These are phyloP conservation scores for Rugonectria rugulosa DNA, from an alignment of 2,329 filamentous ascomycete species.

Conservation along the genomic window DNA sequence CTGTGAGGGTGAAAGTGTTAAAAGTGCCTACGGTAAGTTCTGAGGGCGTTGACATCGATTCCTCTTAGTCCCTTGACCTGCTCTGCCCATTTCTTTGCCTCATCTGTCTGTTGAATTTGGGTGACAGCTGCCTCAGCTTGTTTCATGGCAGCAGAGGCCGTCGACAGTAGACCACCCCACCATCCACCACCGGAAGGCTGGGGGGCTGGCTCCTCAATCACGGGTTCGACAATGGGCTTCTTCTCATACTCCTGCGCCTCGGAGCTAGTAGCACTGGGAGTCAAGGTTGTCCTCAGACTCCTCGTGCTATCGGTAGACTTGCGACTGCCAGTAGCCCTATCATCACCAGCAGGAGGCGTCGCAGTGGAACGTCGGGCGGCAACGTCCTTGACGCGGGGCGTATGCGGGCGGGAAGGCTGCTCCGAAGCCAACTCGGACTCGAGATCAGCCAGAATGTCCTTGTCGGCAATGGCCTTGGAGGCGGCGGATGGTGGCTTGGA, in stretches of 20 bases:
- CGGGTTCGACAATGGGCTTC: conserved; percentile 56
- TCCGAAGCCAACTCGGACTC: conserved; percentile 75
- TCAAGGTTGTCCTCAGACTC: conserved; percentile 75
- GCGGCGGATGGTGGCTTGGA: conserved; percentile 58
- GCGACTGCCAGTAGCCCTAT: conserved; percentile 62
- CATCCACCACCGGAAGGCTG: conserved; percentile 71
- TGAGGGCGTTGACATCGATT: conserved; percentile 78
- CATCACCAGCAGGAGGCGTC: conserved; percentile 67
- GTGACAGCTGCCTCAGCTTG: conserved; percentile 92
- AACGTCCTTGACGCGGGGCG: conserved; percentile 73
- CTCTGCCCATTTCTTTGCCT: conserved; percentile 94
- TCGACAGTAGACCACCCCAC: conserved; percentile 88
- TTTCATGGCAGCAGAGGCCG: conserved; percentile 85
- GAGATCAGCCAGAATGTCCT: conserved; percentile 87
- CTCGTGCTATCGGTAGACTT: conserved; percentile 82
- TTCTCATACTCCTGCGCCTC: conserved; percentile 66
- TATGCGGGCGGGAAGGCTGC: conserved; percentile 79
- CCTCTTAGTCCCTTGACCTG: conserved; percentile 75
- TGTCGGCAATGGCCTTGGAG: conserved; percentile 59
- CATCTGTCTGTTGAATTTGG: conserved; percentile 94
- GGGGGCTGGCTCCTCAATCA: conserved; percentile 40
- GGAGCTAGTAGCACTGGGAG: conserved; percentile 71
- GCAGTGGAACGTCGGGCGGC: conserved; percentile 55
- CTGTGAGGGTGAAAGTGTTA: not conserved
- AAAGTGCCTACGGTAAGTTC: conserved; percentile 48